These are phyloP conservation scores for Ganoderma lucidum DNA, from an alignment of 1,284 basidiomycete species.

Conservation along the genomic window DNA sequence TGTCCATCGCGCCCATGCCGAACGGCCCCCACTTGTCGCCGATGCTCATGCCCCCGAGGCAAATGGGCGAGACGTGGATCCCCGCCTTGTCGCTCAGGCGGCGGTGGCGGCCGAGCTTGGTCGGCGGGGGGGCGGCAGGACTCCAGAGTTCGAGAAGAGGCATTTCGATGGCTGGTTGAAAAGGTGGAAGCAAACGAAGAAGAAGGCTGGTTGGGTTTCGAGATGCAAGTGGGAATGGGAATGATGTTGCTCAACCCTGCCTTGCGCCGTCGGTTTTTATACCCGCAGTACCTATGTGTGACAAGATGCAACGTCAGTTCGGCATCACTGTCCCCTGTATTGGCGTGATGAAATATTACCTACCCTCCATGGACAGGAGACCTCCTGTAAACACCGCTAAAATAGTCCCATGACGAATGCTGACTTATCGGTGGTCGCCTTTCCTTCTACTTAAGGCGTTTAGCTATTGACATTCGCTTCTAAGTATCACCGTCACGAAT, in stretches of 20 bases:
- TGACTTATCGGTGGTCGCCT: too few relatives aligned
- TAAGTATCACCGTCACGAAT: neutral
- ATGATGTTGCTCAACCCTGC: neutral
- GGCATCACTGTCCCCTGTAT: neutral
- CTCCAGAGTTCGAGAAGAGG: neutral
- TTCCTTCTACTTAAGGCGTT: neutral
- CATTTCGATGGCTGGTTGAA: neutral
- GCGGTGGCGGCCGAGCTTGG: conserved; percentile 51
- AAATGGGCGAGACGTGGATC: conserved; percentile 55
- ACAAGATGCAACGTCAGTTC: neutral
- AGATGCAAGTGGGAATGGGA: neutral
- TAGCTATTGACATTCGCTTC: neutral
- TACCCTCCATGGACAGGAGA: neutral
- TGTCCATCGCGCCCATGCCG: conserved; percentile 47
- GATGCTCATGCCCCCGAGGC: conserved; percentile 59
- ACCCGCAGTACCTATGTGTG: neutral
- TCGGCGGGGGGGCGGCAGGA: conserved; percentile 4
- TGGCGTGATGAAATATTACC: neutral
- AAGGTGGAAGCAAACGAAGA: neutral
- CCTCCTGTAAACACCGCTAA: neutral
- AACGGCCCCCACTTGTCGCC: conserved; percentile 49
- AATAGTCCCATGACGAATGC: neutral
- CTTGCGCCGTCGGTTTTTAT: neutral
- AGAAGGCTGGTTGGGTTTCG: neutral
- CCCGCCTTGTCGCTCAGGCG: conserved; percentile 45